These are phyloP conservation scores for Echium plantagineum DNA, from an alignment of 257 asterid species.

Conservation along the genomic window DNA sequence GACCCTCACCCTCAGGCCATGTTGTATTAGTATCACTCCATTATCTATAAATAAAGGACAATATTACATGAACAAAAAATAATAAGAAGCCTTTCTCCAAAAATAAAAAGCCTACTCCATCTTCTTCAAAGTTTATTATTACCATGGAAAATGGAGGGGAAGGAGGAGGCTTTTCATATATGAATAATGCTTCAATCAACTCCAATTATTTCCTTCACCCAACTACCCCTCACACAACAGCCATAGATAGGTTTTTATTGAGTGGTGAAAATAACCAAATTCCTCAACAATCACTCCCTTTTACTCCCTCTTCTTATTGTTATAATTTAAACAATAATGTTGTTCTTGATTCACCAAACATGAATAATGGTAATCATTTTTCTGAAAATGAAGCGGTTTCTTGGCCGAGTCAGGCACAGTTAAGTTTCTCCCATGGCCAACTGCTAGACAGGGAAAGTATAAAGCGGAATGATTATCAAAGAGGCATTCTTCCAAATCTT, in stretches of 20 bases:
- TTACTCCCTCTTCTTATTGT: constrained; percentile 1
- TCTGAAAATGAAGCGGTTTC: background rate
- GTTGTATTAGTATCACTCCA: too few relatives aligned
- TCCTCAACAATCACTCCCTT: background rate
- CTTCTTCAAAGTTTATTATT: too few relatives aligned
- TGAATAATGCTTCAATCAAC: constrained; percentile 13
- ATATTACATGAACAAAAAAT: too few relatives aligned
- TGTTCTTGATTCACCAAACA: background rate
- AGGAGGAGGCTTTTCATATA: constrained; percentile 10
- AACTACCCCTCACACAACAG: constrained; percentile 25
- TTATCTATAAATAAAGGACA: too few relatives aligned
- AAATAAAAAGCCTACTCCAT: too few relatives aligned
- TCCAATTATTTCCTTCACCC: too few relatives aligned
- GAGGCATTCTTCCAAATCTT: background rate
- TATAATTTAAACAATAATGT: background rate
- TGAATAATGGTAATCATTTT: constrained; percentile 7
- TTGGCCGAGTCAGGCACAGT: constrained; percentile 9
- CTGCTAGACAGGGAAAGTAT: too few relatives aligned
- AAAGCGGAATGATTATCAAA: constrained; percentile 1
- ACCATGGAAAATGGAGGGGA: constrained; percentile 34
- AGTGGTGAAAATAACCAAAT: constrained; percentile 15
- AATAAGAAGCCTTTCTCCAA: too few relatives aligned
- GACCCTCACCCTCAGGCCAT: too few relatives aligned
- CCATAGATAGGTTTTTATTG: constrained; percentile 29
- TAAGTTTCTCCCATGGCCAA: constrained; percentile 7